Percentiles rank a stretch among this genome's conserved stretches.
Evolutionary conservation across 768 basidiomycete species (phyloP).

Genomic region (Galerina sulciceps): DNA sequence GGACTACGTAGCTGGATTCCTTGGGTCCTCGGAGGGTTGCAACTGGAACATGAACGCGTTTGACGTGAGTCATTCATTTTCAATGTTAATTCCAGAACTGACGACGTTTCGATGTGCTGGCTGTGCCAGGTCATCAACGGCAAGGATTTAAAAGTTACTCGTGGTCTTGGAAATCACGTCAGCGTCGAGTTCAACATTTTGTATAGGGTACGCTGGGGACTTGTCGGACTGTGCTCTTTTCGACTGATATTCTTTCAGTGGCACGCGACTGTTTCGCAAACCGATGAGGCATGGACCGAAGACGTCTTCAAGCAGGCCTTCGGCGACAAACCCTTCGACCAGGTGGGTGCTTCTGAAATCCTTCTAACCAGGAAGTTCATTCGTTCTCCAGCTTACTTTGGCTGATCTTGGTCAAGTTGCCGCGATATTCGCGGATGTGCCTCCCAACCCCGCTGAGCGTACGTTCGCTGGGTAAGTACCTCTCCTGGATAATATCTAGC

Average conservation of each 20-base stretch:
- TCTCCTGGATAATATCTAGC: not conserved
- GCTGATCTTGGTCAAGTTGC: slow-evolving; percentile 7
- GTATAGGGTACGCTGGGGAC: slow-evolving; percentile 36
- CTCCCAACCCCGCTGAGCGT: slow-evolving; percentile 9
- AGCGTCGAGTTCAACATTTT: slow-evolving; percentile 70
- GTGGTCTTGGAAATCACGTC: slow-evolving; percentile 67
- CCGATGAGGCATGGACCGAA: slow-evolving; percentile 58
- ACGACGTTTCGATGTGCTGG: not conserved
- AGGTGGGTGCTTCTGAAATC: not conserved
- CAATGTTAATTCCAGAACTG: not conserved
- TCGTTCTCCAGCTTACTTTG: slow-evolving; percentile 8
- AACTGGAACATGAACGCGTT: slow-evolving; percentile 58
- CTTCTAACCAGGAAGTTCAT: not conserved
- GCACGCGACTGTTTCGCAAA: slow-evolving; percentile 57
- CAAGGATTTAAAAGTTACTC: slow-evolving; percentile 35
- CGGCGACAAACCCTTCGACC: slow-evolving; percentile 27
- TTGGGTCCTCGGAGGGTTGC: slow-evolving; percentile 57
- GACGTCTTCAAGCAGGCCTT: slow-evolving; percentile 45
- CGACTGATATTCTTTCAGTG: slow-evolving; percentile 38
- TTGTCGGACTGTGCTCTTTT: not conserved
- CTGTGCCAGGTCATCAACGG: slow-evolving; percentile 36
- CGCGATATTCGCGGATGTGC: slow-evolving; percentile 2
- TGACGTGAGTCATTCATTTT: slow-evolving; percentile 27
- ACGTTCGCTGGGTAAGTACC: slow-evolving; percentile 10
- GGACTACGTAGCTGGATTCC: slow-evolving; percentile 66